Evolutionary conservation across 1,139 yeast genomes (phyloP).

Genomic region (Magnusiomyces tetraspermus): DNA sequence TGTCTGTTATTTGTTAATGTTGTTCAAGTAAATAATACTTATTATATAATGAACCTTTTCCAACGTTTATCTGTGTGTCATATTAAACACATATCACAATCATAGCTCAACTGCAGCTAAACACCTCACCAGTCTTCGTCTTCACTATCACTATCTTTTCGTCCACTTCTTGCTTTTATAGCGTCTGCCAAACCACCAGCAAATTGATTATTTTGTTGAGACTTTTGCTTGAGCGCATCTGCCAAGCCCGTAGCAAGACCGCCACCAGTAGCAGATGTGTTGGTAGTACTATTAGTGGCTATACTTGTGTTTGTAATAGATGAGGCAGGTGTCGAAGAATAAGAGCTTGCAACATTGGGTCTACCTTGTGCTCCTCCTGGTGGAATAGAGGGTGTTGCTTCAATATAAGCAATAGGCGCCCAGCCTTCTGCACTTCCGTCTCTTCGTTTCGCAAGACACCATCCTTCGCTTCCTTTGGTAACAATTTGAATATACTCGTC

Average conservation of each 20-base stretch:
- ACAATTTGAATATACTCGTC: constrained; percentile 68
- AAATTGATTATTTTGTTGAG: constrained; percentile 55
- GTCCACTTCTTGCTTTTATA: constrained; percentile 71
- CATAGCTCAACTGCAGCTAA: background rate
- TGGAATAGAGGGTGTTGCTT: constrained; percentile 18
- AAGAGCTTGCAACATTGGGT: background rate
- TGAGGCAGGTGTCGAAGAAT: background rate
- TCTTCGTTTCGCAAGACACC: constrained; percentile 79
- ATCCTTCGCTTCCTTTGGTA: constrained; percentile 65
- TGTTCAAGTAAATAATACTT: too few relatives aligned
- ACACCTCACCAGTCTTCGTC: constrained; percentile 34
- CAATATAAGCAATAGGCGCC: constrained; percentile 91
- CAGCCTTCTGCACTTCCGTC: constrained; percentile 84
- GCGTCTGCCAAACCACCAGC: constrained; percentile 91
- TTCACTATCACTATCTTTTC: constrained; percentile 70
- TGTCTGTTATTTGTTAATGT: too few relatives aligned
- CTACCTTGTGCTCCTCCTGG: background rate
- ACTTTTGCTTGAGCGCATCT: constrained; percentile 55
- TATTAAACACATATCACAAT: too few relatives aligned
- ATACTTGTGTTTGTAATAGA: constrained; percentile 33
- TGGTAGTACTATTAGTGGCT: constrained; percentile 24
- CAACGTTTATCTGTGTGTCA: too few relatives aligned
- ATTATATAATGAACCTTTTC: too few relatives aligned
- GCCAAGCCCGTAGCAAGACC: constrained; percentile 44
- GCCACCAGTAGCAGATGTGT: constrained; percentile 15